Conservation (phyloP, 2,329 filamentous ascomycete genomes). For the Bipolaris oryzae region DNA sequence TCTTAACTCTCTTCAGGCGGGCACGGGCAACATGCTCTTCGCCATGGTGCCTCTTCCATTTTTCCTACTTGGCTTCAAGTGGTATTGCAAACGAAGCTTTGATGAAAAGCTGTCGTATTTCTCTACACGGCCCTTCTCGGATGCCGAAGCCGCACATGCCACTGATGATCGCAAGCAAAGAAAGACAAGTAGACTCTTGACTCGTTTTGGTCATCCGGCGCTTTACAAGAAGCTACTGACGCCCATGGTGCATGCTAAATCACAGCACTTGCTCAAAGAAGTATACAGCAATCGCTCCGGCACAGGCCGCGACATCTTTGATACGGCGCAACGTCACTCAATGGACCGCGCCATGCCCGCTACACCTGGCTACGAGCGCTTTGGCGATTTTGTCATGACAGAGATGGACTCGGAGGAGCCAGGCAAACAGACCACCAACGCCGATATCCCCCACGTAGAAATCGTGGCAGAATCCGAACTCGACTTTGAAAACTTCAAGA, state of each 20-base stretch:
- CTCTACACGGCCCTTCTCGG: slow-evolving; percentile 62
- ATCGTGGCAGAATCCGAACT: slow-evolving; percentile 83
- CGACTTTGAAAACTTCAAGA: slow-evolving; percentile 90
- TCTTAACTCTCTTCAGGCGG: slow-evolving; percentile 19
- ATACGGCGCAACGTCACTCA: slow-evolving; percentile 30
- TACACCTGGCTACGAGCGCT: slow-evolving; percentile 60
- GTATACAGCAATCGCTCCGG: slow-evolving; percentile 82
- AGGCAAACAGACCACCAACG: slow-evolving; percentile 52
- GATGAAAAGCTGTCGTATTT: slow-evolving; percentile 83
- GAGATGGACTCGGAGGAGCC: slow-evolving; percentile 69
- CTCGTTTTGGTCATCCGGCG: slow-evolving; percentile 86
- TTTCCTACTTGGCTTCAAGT: slow-evolving; percentile 80
- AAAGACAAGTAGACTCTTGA: slow-evolving; percentile 67
- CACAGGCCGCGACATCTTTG: slow-evolving; percentile 50
- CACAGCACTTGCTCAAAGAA: slow-evolving; percentile 80
- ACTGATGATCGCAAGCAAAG: slow-evolving; percentile 37
- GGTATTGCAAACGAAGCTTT: slow-evolving; percentile 76
- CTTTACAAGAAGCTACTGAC: slow-evolving; percentile 68
- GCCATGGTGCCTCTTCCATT: slow-evolving; percentile 76
- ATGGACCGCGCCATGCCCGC: slow-evolving; percentile 50
- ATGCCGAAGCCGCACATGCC: slow-evolving; percentile 57
- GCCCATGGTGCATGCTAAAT: slow-evolving; percentile 91
- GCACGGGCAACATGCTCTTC: slow-evolving; percentile 63
- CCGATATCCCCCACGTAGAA: slow-evolving; percentile 69
- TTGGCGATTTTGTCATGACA: slow-evolving; percentile 80